Percentiles rank a stretch among this genome's conserved stretches.
phyloP scores from a whole-genome alignment of 148 eudicot species.

The Dysphania ambrosioides region DNA sequence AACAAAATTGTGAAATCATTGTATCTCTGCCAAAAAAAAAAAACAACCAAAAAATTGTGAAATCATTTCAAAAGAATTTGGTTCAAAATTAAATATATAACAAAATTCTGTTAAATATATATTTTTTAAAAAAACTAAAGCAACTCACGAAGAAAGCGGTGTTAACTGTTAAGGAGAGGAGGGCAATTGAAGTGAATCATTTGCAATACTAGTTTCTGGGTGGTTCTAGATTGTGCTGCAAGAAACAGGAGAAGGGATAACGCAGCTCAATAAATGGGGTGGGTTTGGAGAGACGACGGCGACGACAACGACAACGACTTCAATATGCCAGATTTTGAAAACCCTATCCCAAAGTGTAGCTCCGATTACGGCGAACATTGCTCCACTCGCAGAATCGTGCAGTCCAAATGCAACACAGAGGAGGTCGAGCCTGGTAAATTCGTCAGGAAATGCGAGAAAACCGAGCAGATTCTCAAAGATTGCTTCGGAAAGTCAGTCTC shows the following conservation, averaged over 20 bases:
- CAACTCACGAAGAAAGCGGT: no score
- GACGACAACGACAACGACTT: conserved; percentile 21
- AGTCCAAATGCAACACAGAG: conserved; percentile 68
- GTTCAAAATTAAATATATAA: no score
- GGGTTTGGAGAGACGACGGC: conserved; percentile 68
- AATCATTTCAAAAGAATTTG: no score
- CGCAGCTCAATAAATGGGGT: conserved; percentile 44
- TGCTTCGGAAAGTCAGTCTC: conserved; percentile 67
- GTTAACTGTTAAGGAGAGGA: no score
- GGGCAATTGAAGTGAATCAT: no score
- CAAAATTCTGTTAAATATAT: no score
- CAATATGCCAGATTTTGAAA: conserved; percentile 8
- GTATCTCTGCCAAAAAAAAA: no score
- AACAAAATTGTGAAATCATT: no score
- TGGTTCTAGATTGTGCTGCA: conserved; percentile 15
- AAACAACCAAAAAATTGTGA: no score
- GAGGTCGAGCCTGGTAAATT: conserved; percentile 90
- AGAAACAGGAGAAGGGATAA: conserved; percentile 5
- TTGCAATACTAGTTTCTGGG: neutral
- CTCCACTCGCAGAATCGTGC: conserved; percentile 65
- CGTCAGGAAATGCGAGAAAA: conserved; percentile 73
- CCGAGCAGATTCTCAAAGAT: conserved; percentile 63
- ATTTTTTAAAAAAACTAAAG: no score
- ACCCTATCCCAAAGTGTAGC: conserved; percentile 21
- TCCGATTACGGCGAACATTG: conserved; percentile 24